Conservation (phyloP, 352 stramenopile species). For the Pythium dissotocum region DNA sequence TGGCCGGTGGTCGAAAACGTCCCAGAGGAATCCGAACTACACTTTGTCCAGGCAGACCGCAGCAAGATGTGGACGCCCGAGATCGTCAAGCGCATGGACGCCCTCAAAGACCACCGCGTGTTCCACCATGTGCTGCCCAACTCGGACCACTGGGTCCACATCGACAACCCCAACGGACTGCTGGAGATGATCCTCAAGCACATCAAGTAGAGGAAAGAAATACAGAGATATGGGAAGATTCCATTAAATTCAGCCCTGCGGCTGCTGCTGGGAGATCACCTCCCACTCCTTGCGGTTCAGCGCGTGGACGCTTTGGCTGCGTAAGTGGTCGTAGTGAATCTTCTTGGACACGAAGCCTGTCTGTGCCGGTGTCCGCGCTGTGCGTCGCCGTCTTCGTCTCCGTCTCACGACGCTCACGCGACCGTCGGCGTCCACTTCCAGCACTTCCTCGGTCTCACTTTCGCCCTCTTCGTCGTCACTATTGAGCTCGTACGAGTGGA, state of each 20-base stretch:
- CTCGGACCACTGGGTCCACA: constrained; percentile 85
- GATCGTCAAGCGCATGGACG: constrained; percentile 46
- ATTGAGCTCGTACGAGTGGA: constrained; percentile 48
- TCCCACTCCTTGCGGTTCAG: constrained; percentile 66
- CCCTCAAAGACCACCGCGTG: constrained; percentile 45
- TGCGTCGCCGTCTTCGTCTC: constrained; percentile 21
- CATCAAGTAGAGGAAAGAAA: neutral
- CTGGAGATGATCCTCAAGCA: constrained; percentile 58
- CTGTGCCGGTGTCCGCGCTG: constrained; percentile 35
- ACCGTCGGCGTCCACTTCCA: constrained; percentile 43
- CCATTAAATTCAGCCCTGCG: neutral
- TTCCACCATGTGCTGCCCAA: constrained; percentile 70
- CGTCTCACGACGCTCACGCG: constrained; percentile 41
- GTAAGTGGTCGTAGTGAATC: constrained; percentile 56
- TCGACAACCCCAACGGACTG: constrained; percentile 78
- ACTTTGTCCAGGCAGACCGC: constrained; percentile 76
- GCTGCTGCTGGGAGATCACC: constrained; percentile 27
- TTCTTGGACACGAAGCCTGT: constrained; percentile 59
- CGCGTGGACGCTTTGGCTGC: constrained; percentile 47
- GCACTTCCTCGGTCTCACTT: constrained; percentile 41
- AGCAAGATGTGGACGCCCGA: constrained; percentile 76
- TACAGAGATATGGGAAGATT: neutral
- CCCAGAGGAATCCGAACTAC: constrained; percentile 47
- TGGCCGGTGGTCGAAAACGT: constrained; percentile 59
- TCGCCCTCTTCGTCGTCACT: constrained; percentile 50